These are phyloP conservation scores for Leccinum holopus DNA, from an alignment of 1,284 basidiomycete genomes.

Conservation along the genomic window DNA sequence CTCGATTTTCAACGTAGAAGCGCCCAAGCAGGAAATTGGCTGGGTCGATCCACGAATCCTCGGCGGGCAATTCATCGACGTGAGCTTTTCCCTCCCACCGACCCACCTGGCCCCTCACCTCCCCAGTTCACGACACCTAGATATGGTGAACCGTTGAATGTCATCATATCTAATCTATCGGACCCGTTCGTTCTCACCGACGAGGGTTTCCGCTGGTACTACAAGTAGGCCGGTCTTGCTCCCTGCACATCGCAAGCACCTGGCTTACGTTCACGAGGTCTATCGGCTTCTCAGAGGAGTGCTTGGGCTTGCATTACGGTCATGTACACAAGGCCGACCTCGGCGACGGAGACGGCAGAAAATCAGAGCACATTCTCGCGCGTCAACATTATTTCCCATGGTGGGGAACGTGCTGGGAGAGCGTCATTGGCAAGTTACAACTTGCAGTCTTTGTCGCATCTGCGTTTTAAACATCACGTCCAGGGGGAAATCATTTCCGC, in stretches of 20 bases:
- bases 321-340: slow-evolving; percentile 65
- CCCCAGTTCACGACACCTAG: slow-evolving; percentile 61
- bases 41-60: slow-evolving; percentile 71
- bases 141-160: slow-evolving; percentile 73
- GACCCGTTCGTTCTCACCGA: slow-evolving; percentile 69
- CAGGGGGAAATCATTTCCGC: slow-evolving; percentile 63
- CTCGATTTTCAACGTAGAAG: slow-evolving; percentile 5
- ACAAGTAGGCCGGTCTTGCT: slow-evolving; percentile 43
- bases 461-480: slow-evolving; percentile 5
- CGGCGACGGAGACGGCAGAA: slow-evolving; percentile 66
- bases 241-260: not conserved
- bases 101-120: slow-evolving; percentile 4
- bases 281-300: slow-evolving; percentile 75
- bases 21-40: slow-evolving; percentile 37
- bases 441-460: slow-evolving; percentile 23
- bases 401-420: slow-evolving; percentile 74
- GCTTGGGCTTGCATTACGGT: slow-evolving; percentile 70
- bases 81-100: slow-evolving; percentile 37
- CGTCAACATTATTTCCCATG: slow-evolving; percentile 65
- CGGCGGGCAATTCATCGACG: slow-evolving; percentile 72
- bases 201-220: slow-evolving; percentile 56
- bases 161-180: slow-evolving; percentile 57
- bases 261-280: slow-evolving; percentile 45
- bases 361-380: slow-evolving; percentile 62
- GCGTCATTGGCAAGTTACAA: slow-evolving; percentile 52